Evolutionary conservation across 352 stramenopile genomes (phyloP), one percentile per base, ranked within the genome.

Genomic region (Pythium aquatile): DNA sequence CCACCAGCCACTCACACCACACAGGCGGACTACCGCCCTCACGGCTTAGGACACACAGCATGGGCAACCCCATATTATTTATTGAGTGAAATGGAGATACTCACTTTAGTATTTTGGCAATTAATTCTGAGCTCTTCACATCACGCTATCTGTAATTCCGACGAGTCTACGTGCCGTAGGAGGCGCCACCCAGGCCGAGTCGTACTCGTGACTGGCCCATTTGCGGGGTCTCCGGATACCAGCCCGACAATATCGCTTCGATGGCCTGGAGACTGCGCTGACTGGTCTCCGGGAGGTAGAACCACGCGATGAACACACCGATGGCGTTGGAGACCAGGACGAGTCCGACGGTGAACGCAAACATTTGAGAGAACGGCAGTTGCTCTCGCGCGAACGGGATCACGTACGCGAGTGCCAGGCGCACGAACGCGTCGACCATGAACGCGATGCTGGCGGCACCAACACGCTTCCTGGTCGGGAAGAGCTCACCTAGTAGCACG

Each of bases 211-310:
- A 85, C 17, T 78, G 85, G 28, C 72, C 71, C 30, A 66, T 55
- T 10, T 75, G 78, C 54, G 85, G 85, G 28, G 85, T 94, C 20
- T 85, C 81, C 14, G 85, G 81, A 39, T 81, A 81, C 81, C 81
- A 94, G 28, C 85, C 85, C 1, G 73, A 85, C 40, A 92, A 59
- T 61, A 92, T 87, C 30, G 85, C 81, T 52, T 94, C 85, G 39
- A 94, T 90, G 59, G 90, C 78, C 68, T 94, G 85, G 5, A 94
- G 76, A 66, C 81, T 91, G 33, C 83, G 83, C 32, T 78, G 58
- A 30, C 80, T 91, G 9, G 85, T 94, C 70, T 94, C 85, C 1
- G 85, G 85, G 14, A 94, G 63, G 51, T 86, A 94, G 60, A 83
- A 77, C 75, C 70, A 85, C 29, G 80, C 78, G 47, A 91, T 63